Evolutionary conservation across 176 grass and related monocot species (phyloP).

Genomic region (sorghum (Sorghum bicolor)): Sorghum_bicolor_NCBIv3 NC_012876.2:63766501-63767000

Average conservation of each 20-base stretch:
- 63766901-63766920: background rate
- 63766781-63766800: too few relatives aligned
- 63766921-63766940: background rate
- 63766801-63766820: too few relatives aligned
- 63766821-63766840: too few relatives aligned
- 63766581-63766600: background rate
- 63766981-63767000: background rate
- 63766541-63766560: background rate
- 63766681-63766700: background rate
- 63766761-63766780: too few relatives aligned
- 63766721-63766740: background rate
- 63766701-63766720: background rate
- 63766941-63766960: rapidly evolving
- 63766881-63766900: background rate
- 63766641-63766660: background rate
- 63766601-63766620: background rate
- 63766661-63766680: background rate
- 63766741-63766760: too few relatives aligned
- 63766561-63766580: background rate
- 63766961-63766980: rapidly evolving
- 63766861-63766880: background rate
- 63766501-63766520: conserved; percentile 9
- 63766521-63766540: conserved; percentile 18
- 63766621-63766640: too few relatives aligned
- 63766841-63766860: too few relatives aligned